These are phyloP conservation scores for Phytophthora vignae DNA, from an alignment of 352 stramenopile species.

Conservation along the genomic window DNA sequence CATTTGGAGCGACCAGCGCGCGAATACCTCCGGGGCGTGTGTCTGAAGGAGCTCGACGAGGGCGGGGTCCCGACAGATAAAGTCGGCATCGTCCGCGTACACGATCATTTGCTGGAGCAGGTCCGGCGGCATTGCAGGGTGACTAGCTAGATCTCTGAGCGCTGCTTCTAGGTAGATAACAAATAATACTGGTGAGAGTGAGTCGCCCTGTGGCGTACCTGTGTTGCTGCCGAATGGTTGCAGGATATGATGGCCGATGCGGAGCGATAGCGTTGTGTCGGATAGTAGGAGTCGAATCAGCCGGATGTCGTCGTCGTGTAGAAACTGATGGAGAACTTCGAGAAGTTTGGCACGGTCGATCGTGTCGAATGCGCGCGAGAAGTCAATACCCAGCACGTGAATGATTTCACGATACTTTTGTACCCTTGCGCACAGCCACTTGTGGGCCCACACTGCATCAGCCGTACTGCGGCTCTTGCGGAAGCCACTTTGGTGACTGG, in stretches of 20 bases:
- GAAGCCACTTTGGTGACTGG: not conserved
- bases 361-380: no score
- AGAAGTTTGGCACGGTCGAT: constrained; percentile 16
- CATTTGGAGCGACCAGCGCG: constrained; percentile 6
- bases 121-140: not conserved
- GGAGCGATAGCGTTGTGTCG: constrained; percentile 9
- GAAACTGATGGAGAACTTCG: constrained; percentile 7
- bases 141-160: constrained; percentile 5
- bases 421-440: constrained; percentile 1
- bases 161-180: constrained; percentile 13
- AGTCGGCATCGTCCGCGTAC: constrained; percentile 24
- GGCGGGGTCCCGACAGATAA: not conserved
- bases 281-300: constrained; percentile 5
- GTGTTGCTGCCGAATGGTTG: constrained; percentile 5
- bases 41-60: not conserved
- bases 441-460: constrained; percentile 7
- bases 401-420: not conserved
- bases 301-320: constrained; percentile 4
- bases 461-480: constrained; percentile 1
- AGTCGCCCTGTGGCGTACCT: constrained; percentile 13
- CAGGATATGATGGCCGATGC: not conserved
- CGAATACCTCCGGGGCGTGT: not conserved
- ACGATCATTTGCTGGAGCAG: constrained; percentile 20
- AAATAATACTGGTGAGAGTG: constrained; percentile 12
- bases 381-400: constrained; percentile 13